These are phyloP conservation scores for Umbilicaria muhlenbergii DNA, from an alignment of 495 filamentous ascomycete genomes.

Conservation along the genomic window DNA sequence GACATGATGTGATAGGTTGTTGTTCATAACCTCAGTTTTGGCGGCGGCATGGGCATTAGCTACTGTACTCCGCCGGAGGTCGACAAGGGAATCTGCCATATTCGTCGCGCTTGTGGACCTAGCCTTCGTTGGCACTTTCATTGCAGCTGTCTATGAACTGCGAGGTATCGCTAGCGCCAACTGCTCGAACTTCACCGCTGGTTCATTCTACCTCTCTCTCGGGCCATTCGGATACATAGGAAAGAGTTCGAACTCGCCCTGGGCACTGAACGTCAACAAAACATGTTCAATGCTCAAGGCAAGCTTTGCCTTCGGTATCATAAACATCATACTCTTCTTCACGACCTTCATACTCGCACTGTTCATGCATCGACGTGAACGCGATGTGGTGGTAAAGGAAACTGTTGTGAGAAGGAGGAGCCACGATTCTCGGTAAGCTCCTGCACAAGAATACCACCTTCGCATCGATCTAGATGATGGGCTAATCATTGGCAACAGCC, in stretches of 20 bases:
- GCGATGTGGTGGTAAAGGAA: constrained; percentile 25
- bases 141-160: constrained; percentile 63
- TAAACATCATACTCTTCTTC: constrained; percentile 73
- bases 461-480: not conserved
- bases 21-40: constrained; percentile 81
- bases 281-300: constrained; percentile 82
- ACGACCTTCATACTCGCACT: constrained; percentile 50
- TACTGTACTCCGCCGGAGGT: constrained; percentile 68
- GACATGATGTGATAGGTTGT: constrained; percentile 22
- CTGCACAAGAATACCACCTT: not conserved
- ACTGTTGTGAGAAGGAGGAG: constrained; percentile 28
- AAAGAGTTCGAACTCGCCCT: constrained; percentile 21
- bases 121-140: constrained; percentile 73
- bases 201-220: constrained; percentile 37
- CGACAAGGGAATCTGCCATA: constrained; percentile 47
- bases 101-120: constrained; percentile 76
- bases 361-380: constrained; percentile 31
- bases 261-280: constrained; percentile 44
- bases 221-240: constrained; percentile 39
- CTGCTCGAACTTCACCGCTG: constrained; percentile 42
- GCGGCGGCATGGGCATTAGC: constrained; percentile 64
- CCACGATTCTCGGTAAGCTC: constrained; percentile 18
- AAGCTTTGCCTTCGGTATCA: constrained; percentile 71
- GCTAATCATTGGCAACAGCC: constrained; percentile 4
- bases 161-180: constrained; percentile 49